These are phyloP conservation scores for Malassezia nana DNA, from an alignment of 1,284 basidiomycete genomes.

Conservation along the genomic window DNA sequence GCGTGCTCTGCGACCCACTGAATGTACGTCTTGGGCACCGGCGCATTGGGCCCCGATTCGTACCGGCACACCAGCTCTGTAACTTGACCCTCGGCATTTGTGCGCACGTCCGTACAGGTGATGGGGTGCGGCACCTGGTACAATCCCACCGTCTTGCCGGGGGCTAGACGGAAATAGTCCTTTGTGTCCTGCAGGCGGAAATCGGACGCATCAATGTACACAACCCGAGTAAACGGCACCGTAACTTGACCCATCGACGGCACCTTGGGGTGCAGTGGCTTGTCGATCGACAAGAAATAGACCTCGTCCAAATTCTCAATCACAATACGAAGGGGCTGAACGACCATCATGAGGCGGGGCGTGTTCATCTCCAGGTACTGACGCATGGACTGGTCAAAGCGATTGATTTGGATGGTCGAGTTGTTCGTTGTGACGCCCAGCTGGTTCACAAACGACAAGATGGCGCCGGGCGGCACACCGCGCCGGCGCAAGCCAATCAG, in stretches of 20 bases:
- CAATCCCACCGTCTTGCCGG: constrained; percentile 90
- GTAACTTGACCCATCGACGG: constrained; percentile 71
- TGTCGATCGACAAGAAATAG: constrained; percentile 71
- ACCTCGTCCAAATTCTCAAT: constrained; percentile 77
- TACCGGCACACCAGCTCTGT: constrained; percentile 68
- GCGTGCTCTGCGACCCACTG: constrained; percentile 92
- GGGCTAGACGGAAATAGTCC: constrained; percentile 95
- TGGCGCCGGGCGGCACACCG: constrained; percentile 89
- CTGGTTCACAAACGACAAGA: constrained; percentile 80
- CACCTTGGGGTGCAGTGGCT: constrained; percentile 88
- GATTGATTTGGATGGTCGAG: constrained; percentile 72
- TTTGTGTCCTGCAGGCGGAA: constrained; percentile 82
- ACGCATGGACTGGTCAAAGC: constrained; percentile 82
- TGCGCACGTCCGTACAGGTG: constrained; percentile 79
- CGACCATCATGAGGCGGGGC: constrained; percentile 83
- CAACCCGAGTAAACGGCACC: constrained; percentile 75
- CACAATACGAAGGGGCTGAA: constrained; percentile 79
- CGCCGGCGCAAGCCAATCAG: constrained; percentile 87
- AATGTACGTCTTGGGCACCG: constrained; percentile 78
- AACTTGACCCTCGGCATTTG: constrained; percentile 59
- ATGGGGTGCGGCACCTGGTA: constrained; percentile 92
- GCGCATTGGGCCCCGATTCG: constrained; percentile 54
- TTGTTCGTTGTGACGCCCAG: constrained; percentile 78
- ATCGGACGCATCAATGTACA: constrained; percentile 91
- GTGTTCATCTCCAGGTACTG: constrained; percentile 80